phyloP scores from a whole-genome alignment of 169 alveolate species.

The Plasmodium ovale region DNA sequence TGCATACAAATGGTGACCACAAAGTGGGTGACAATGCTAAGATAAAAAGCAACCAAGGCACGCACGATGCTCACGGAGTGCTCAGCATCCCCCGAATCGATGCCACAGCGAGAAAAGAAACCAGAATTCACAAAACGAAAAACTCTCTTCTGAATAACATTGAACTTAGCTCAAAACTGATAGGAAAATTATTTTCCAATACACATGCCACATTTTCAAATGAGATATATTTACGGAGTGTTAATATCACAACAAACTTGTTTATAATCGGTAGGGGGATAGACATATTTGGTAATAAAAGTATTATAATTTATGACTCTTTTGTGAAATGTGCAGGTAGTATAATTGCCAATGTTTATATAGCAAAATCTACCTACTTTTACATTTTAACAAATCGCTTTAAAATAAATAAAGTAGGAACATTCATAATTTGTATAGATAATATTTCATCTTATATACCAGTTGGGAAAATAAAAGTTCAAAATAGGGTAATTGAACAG shows the following conservation, averaged over 20 bases:
- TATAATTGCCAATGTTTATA: not conserved
- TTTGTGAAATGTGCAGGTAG: conserved; percentile 15
- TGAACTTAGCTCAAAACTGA: not conserved
- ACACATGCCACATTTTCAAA: not conserved
- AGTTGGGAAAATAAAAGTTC: conserved; percentile 29
- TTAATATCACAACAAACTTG: not conserved
- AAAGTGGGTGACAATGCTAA: too few relatives aligned
- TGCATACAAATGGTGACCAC: too few relatives aligned
- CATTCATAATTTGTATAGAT: conserved; percentile 18
- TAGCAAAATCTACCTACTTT: not conserved
- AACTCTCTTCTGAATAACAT: conserved; percentile 15
- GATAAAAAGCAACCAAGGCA: too few relatives aligned
- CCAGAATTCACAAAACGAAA: not conserved
- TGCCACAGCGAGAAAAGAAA: too few relatives aligned
- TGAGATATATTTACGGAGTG: conserved; percentile 32
- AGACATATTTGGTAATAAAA: not conserved
- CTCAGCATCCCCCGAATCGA: too few relatives aligned
- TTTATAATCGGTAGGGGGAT: conserved; percentile 19
- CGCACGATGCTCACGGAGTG: too few relatives aligned
- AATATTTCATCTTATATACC: not conserved
- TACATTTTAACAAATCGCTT: conserved; percentile 32
- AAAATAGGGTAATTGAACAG: conserved; percentile 40
- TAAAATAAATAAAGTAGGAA: conserved; percentile 11
- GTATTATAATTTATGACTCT: conserved; percentile 5
- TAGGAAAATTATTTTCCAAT: not conserved